phyloP scores from a whole-genome alignment of 176 grass and related monocot genomes.

The Oryza meridionalis region DNA sequence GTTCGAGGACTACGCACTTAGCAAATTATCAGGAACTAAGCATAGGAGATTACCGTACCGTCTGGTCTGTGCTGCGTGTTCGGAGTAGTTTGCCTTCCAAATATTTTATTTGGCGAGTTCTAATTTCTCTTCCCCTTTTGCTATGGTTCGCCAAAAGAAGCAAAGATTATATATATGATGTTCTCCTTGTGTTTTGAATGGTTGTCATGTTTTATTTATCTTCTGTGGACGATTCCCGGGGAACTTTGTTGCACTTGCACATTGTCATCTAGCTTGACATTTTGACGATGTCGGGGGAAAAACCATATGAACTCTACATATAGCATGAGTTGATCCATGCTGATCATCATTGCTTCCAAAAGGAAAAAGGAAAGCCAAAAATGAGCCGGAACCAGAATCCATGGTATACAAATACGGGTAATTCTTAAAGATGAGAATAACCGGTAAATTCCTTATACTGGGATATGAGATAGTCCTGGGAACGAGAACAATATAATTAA shows the following conservation, averaged over 20 bases:
- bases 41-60: not conserved
- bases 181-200: not conserved
- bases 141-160: not conserved
- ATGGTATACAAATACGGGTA: too few species aligned
- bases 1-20: too few species aligned
- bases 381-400: too few species aligned
- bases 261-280: not conserved
- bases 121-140: not conserved
- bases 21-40: not conserved
- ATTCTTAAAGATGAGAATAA: too few species aligned
- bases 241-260: not conserved
- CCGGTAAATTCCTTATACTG: too few species aligned
- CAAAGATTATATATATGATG: not conserved
- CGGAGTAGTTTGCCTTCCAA: not conserved
- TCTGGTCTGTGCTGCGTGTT: not conserved
- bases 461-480: not conserved
- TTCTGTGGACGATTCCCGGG: not conserved
- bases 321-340: too few species aligned
- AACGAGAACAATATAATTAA: not conserved
- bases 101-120: not conserved
- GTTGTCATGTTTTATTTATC: not conserved
- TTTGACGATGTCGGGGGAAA: not conserved
- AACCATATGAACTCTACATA: not conserved
- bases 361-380: too few species aligned
- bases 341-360: too few species aligned